Evolutionary conservation across 23 red algal genomes (phyloP), one percentile per base, ranked within the genome.

Genomic region (Pyropia haitanensis): DNA sequence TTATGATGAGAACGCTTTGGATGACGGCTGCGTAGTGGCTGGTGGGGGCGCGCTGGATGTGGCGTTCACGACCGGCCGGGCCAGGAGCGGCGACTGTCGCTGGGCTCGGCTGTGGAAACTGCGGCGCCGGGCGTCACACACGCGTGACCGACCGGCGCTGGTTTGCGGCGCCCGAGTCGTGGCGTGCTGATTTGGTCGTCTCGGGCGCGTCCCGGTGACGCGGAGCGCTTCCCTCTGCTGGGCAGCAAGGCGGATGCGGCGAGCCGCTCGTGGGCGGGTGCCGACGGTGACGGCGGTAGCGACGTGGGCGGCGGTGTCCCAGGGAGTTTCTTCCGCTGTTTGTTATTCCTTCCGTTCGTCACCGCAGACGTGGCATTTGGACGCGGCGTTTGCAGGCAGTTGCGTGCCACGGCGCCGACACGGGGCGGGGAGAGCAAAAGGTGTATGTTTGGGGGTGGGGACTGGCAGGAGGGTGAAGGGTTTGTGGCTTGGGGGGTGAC

Each of bases 21-120:
- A n/a, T n/a, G n/a, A n/a, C n/a, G n/a, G n/a, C n/a, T n/a, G n/a
- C n/a, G n/a, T n/a, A n/a, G n/a, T n/a, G n/a, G n/a, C n/a, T n/a
- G n/a, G n/a, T n/a, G n/a, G n/a, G n/a, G n/a, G n/a, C n/a, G n/a
- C n/a, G n/a, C 13, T 46, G 4, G 39, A 9, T 46, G 39, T 7
- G 39, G 39, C n/a, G n/a, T n/a, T 46, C 76, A 91, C 94, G 22
- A 86, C 94, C 5, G 86, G 94, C 3, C 94, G 91, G 57, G 94
- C 3, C 94, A 98, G 57, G 94, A 98, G 64, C 94, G 85, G 19
- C 91, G 81, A 22, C 94, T 91, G 62, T 84, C 71, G 30, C 63
- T 98, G 21, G 85, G 94, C 53, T 68, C 75, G n/a, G 94, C 94
- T 2, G 91, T 91, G 74, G 88, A 91, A 60, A 81, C 88, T 58